Evolutionary conservation across 805 yeast genomes (phyloP).

Genomic region (Zygosaccharomyces lentus): DNA sequence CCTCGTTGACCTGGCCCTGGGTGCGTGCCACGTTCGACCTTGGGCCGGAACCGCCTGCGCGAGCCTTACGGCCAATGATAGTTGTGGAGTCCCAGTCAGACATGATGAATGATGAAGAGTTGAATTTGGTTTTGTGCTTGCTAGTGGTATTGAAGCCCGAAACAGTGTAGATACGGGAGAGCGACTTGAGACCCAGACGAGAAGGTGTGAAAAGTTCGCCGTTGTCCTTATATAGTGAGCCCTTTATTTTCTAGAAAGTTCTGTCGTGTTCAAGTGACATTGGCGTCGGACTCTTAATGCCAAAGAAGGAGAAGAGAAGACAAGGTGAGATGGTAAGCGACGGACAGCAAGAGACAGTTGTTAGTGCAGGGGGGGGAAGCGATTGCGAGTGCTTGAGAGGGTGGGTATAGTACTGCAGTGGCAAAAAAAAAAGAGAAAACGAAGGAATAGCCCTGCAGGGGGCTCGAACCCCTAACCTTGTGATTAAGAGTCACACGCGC

Average conservation of each 20-base stretch:
- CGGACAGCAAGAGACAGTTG: too few relatives aligned
- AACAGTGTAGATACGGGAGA: background rate
- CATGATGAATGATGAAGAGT: constrained; percentile 25
- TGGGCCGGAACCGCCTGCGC: constrained; percentile 86
- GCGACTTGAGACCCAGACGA: background rate
- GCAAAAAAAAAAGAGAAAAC: background rate
- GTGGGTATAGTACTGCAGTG: too few relatives aligned
- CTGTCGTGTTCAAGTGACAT: background rate
- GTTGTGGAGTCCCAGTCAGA: constrained; percentile 89
- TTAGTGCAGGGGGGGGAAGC: too few relatives aligned
- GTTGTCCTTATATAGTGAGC: background rate
- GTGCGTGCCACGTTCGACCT: constrained; percentile 79
- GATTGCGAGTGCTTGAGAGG: background rate
- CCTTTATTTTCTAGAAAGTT: constrained; percentile 5
- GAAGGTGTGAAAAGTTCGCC: background rate
- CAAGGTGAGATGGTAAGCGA: too few relatives aligned
- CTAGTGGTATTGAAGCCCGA: background rate
- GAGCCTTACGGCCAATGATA: constrained; percentile 81
- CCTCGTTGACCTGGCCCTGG: constrained; percentile 77
- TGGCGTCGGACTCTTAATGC: too few relatives aligned
- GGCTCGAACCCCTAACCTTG: constrained; percentile 7
- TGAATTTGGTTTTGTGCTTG: background rate
- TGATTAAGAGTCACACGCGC: constrained; percentile 7
- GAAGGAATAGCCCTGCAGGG: constrained; percentile 2
- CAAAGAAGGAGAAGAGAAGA: too few relatives aligned